Conservation (phyloP, 345 rosid species). For the Melaleuca quinquenervia region DNA sequence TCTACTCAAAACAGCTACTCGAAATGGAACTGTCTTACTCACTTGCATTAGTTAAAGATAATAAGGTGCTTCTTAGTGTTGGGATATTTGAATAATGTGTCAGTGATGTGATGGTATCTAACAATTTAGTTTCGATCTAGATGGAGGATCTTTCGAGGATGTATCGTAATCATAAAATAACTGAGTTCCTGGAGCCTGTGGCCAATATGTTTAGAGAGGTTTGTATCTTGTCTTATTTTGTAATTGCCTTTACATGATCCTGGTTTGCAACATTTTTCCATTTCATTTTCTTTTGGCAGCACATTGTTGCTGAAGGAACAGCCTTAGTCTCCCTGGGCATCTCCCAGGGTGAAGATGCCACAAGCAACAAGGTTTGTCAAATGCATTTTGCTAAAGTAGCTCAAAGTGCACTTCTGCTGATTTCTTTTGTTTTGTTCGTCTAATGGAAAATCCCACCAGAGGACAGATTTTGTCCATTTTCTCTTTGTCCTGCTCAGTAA, state of each 20-base stretch:
- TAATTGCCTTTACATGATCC: neutral
- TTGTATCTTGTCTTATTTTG: neutral
- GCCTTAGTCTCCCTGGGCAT: conserved; percentile 26
- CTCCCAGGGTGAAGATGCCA: conserved; percentile 29
- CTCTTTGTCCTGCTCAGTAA: neutral
- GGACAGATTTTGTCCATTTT: neutral
- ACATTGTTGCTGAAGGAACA: conserved; percentile 20
- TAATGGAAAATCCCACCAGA: neutral
- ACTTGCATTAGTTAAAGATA: conserved; percentile 26
- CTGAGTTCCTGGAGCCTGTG: conserved; percentile 24
- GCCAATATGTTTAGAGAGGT: conserved; percentile 27
- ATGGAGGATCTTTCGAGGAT: conserved; percentile 29
- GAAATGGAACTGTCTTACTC: conserved; percentile 30
- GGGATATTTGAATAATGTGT: neutral
- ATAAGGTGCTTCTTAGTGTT: conserved; percentile 7
- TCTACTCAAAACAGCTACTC: conserved; percentile 21
- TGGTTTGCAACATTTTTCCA: neutral
- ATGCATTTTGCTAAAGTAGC: neutral
- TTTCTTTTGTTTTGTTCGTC: neutral
- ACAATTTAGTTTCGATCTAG: neutral
- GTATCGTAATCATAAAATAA: conserved; percentile 21
- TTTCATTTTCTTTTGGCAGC: conserved; percentile 7
- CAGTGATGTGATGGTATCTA: neutral
- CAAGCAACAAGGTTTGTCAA: conserved; percentile 16
- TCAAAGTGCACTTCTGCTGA: neutral